These are phyloP conservation scores for Pythium scleroteichum DNA, from an alignment of 352 stramenopile species.

Conservation along the genomic window DNA sequence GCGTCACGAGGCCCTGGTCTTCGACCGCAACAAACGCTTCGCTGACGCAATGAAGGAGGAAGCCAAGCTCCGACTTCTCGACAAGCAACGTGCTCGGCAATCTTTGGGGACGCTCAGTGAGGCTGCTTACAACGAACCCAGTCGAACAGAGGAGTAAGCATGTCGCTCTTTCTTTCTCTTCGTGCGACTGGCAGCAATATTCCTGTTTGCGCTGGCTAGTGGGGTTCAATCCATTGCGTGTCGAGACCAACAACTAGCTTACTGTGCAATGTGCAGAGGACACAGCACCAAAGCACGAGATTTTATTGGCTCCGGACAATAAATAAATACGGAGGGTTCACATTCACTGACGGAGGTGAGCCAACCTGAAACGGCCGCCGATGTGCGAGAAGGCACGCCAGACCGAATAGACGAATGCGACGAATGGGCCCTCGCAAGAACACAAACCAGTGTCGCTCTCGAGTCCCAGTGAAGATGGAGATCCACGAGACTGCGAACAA, in stretches of 20 bases:
- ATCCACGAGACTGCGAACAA: not conserved
- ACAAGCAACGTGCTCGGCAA: slow-evolving; percentile 2
- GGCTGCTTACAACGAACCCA: not conserved
- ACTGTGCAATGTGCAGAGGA: too few relatives aligned
- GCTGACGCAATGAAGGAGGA: slow-evolving; percentile 25
- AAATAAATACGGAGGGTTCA: not conserved
- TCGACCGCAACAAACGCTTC: slow-evolving; percentile 12
- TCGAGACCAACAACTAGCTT: too few relatives aligned
- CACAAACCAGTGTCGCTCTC: not conserved
- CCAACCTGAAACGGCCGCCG: not conserved
- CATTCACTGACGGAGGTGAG: not conserved
- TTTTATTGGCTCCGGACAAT: too few relatives aligned
- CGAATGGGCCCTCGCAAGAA: slow-evolving; percentile 13
- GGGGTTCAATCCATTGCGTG: too few relatives aligned
- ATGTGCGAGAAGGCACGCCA: not conserved
- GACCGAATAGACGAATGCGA: not conserved
- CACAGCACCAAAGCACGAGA: too few relatives aligned
- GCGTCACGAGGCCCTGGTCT: slow-evolving; percentile 3
- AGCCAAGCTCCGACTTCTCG: slow-evolving; percentile 3
- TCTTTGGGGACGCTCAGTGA: not conserved
- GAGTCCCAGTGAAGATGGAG: slow-evolving; percentile 8
- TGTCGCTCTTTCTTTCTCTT: too few relatives aligned
- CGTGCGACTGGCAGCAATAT: too few relatives aligned
- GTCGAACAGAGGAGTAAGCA: slow-evolving; percentile 4
- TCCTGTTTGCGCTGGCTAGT: too few relatives aligned